Conservation (phyloP, 2,329 filamentous ascomycete species). For the Blastomyces gilchristii region DNA sequence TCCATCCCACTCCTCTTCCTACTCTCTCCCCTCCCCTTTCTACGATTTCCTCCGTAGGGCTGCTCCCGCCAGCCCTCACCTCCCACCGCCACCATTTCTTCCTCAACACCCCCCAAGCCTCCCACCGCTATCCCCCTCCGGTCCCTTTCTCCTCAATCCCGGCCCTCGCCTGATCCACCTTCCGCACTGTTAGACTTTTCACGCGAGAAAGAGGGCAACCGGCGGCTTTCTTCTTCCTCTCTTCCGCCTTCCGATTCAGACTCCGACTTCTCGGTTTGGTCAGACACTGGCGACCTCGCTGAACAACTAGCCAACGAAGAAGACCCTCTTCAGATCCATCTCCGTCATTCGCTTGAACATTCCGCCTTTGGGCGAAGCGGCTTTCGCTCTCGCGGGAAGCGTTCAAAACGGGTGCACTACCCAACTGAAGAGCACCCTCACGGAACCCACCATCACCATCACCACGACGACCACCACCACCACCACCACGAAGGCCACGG, state of each 20-base stretch:
- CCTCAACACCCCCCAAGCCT: conserved; percentile 50
- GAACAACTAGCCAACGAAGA: conserved; percentile 78
- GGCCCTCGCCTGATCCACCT: conserved; percentile 28
- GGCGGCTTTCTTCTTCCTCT: conserved; percentile 43
- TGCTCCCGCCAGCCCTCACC: conserved; percentile 65
- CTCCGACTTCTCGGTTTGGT: conserved; percentile 74
- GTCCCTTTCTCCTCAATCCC: conserved; percentile 44
- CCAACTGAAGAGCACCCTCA: conserved; percentile 39
- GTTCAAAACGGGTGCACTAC: conserved; percentile 62
- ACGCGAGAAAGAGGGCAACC: conserved; percentile 41
- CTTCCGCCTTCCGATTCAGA: conserved; percentile 29
- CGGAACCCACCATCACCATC: conserved; percentile 22
- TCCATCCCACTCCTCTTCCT: neutral
- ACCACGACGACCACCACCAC: neutral
- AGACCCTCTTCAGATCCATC: conserved; percentile 65
- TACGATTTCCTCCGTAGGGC: conserved; percentile 37
- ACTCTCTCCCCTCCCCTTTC: conserved; percentile 5
- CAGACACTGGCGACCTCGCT: conserved; percentile 87
- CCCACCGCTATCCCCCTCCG: conserved; percentile 81
- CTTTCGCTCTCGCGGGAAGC: conserved; percentile 27
- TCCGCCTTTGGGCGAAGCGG: conserved; percentile 41
- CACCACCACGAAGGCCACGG: neutral
- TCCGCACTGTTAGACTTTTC: conserved; percentile 32
- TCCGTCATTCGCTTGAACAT: conserved; percentile 56
- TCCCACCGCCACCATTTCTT: conserved; percentile 72